These are phyloP conservation scores for Fusarium pininemorale DNA, from an alignment of 2,329 filamentous ascomycete genomes.

Conservation along the genomic window DNA sequence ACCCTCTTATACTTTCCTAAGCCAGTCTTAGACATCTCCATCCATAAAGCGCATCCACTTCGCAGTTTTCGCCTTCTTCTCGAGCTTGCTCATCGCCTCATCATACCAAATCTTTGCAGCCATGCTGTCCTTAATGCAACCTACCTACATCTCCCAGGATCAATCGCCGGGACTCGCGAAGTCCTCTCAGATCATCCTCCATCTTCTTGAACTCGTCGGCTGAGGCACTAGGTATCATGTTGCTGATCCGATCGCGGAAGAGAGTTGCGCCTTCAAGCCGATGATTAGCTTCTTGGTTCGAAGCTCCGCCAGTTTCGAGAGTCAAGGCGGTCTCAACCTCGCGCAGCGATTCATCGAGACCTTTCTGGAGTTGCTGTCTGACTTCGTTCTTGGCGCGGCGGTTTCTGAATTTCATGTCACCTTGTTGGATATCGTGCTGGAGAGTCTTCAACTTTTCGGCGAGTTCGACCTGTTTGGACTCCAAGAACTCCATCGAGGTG, in stretches of 20 bases:
- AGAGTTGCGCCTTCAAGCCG: not conserved
- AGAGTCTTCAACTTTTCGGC: no score
- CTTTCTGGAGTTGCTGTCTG: not conserved
- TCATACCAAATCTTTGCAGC: not conserved
- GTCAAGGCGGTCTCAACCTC: not conserved
- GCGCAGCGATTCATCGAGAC: not conserved
- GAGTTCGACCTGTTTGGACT: no score
- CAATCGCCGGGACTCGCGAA: not conserved
- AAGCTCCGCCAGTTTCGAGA: not conserved
- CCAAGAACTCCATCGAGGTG: no score
- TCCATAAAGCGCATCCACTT: not conserved
- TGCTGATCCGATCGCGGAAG: not conserved
- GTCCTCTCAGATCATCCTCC: no score
- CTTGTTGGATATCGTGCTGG: no score
- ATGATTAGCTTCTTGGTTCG: not conserved
- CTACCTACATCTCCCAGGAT: not conserved
- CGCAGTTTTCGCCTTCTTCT: not conserved
- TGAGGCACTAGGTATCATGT: not conserved
- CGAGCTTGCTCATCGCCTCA: not conserved
- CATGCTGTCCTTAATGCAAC: not conserved
- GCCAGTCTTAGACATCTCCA: not conserved
- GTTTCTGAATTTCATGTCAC: no score
- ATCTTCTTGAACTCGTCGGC: not conserved
- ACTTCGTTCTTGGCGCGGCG: accelerated
- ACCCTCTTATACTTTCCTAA: not conserved